Conservation (phyloP, 2,329 filamentous ascomycete species). For the Lachnellula occidentalis region DNA sequence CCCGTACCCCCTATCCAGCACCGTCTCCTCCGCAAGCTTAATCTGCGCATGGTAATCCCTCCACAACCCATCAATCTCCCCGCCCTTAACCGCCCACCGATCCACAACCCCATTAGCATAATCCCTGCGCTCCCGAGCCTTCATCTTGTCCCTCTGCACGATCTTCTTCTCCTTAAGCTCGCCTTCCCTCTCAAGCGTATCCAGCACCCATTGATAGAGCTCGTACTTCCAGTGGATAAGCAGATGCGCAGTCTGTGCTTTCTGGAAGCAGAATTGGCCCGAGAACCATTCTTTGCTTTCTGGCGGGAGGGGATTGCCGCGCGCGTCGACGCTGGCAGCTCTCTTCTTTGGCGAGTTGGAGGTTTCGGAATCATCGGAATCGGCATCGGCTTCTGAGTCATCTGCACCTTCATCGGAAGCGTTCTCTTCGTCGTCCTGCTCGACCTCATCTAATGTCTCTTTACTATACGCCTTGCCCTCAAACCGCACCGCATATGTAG, state of each 20-base stretch:
- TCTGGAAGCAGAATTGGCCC: constrained; percentile 53
- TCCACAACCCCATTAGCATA: constrained; percentile 60
- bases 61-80: constrained; percentile 58
- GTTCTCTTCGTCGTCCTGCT: constrained; percentile 33
- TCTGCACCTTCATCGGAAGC: constrained; percentile 32
- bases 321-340: constrained; percentile 36
- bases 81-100: constrained; percentile 49
- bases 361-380: constrained; percentile 32
- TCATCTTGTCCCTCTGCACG: constrained; percentile 56
- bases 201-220: constrained; percentile 66
- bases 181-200: constrained; percentile 52
- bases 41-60: constrained; percentile 59
- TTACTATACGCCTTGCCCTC: constrained; percentile 61
- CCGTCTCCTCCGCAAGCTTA: constrained; percentile 39
- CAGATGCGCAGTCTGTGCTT: constrained; percentile 64
- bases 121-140: constrained; percentile 50
- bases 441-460: constrained; percentile 60
- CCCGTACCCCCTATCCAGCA: constrained; percentile 7
- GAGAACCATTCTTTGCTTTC: constrained; percentile 44
- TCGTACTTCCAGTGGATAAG: constrained; percentile 72
- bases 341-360: neutral
- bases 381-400: constrained; percentile 33
- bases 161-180: constrained; percentile 53
- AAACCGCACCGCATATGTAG: constrained; percentile 59
- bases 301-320: constrained; percentile 41